A percentile compares a stretch with the other conserved stretches of the same genome.
These are phyloP conservation scores for Globisporangium perplexum DNA, from an alignment of 352 stramenopile species.

Conservation along the genomic window DNA sequence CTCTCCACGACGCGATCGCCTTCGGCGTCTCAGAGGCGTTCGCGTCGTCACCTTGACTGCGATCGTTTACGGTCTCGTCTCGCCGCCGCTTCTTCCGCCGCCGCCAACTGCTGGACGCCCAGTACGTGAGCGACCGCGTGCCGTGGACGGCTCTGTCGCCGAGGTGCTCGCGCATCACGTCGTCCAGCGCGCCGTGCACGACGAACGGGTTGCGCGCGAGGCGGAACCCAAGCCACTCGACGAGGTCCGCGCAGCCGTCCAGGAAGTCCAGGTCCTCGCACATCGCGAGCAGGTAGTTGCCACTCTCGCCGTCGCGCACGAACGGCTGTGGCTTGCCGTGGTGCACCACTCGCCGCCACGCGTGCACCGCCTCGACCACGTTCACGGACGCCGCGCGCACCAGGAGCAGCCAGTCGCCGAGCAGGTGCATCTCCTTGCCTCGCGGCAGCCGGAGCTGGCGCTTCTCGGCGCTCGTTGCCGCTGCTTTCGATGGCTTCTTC, in stretches of 20 bases:
- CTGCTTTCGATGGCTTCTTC: not conserved
- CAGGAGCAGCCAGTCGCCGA: constrained; percentile 50
- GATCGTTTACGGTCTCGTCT: not conserved
- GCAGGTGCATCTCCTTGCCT: constrained; percentile 44
- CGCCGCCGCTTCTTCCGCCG: constrained; percentile 3
- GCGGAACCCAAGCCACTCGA: constrained; percentile 49
- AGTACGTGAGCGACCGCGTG: constrained; percentile 21
- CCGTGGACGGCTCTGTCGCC: constrained; percentile 10
- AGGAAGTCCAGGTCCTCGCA: constrained; percentile 50
- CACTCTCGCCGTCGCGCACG: constrained; percentile 11
- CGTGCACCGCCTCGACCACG: constrained; percentile 42
- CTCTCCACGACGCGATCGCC: not conserved
- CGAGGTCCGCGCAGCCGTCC: constrained; percentile 27
- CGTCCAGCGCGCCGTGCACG: constrained; percentile 26
- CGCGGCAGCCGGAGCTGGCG: constrained; percentile 11
- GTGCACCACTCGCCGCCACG: constrained; percentile 35
- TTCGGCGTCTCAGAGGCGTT: not conserved
- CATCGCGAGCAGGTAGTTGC: constrained; percentile 55
- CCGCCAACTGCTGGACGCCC: constrained; percentile 19
- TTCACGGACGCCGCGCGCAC: constrained; percentile 46
- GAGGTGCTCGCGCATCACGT: constrained; percentile 15
- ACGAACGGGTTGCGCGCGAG: constrained; percentile 56
- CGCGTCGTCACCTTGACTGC: not conserved
- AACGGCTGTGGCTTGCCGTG: constrained; percentile 29
- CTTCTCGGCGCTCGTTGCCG: no score